Evolutionary conservation across 768 basidiomycete species (phyloP).

Genomic region (Suillus ampliporus): DNA sequence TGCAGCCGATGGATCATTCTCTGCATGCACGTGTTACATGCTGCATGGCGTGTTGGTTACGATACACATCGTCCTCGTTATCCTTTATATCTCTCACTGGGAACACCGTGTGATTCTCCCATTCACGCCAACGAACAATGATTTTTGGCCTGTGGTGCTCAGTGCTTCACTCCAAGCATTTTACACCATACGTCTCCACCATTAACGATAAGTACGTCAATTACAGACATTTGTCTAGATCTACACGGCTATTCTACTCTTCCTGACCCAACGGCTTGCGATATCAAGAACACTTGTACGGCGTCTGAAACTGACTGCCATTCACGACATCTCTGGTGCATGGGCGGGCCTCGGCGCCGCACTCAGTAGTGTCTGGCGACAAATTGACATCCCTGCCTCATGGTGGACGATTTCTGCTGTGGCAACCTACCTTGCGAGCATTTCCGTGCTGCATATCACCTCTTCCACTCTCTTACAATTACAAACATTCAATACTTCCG

Average conservation of each 20-base stretch:
- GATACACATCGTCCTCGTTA: constrained; percentile 11
- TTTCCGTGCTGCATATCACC: constrained; percentile 14
- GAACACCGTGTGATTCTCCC: neutral
- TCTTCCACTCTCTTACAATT: constrained; percentile 13
- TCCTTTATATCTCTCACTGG: neutral
- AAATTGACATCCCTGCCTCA: constrained; percentile 6
- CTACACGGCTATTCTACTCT: constrained; percentile 9
- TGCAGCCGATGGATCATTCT: neutral
- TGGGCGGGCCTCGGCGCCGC: constrained; percentile 12
- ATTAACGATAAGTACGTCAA: neutral
- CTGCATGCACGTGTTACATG: neutral
- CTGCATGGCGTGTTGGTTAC: constrained; percentile 15
- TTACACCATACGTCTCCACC: constrained; percentile 1
- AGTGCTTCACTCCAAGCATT: constrained; percentile 11
- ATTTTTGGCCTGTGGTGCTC: constrained; percentile 8
- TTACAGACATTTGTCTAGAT: neutral
- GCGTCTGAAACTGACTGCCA: constrained; percentile 4
- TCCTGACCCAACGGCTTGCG: constrained; percentile 6
- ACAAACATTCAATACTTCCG: constrained; percentile 9
- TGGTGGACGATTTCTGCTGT: constrained; percentile 7
- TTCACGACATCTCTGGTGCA: constrained; percentile 14
- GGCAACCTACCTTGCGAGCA: constrained; percentile 6
- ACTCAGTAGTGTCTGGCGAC: constrained; percentile 9
- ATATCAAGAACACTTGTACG: neutral
- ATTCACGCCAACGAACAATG: neutral